Evolutionary conservation across 2,329 filamentous ascomycete species (phyloP).

Genomic region (Trichoderma sp.): DNA sequence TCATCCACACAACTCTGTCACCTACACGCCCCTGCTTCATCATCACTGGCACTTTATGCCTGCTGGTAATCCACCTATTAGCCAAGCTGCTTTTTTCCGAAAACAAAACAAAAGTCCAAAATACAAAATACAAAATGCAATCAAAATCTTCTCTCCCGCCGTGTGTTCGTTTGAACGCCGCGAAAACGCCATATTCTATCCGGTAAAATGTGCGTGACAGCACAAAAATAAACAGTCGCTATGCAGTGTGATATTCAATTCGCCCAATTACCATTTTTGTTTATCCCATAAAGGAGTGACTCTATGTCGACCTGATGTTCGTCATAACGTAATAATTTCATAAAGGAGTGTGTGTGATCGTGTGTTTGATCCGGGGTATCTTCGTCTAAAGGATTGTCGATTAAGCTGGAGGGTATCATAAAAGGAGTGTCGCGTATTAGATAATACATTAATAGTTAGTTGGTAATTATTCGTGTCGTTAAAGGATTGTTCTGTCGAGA

Average conservation of each 20-base stretch:
- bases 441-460: constrained; percentile 36
- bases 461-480: constrained; percentile 24
- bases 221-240: constrained; percentile 51
- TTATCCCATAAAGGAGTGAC: constrained; percentile 45
- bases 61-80: neutral
- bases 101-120: neutral
- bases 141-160: constrained; percentile 21
- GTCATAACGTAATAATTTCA: constrained; percentile 26
- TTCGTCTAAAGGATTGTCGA: constrained; percentile 37
- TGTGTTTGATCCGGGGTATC: constrained; percentile 34
- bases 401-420: constrained; percentile 33
- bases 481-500: constrained; percentile 37
- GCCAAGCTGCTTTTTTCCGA: neutral
- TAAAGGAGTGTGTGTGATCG: constrained; percentile 41
- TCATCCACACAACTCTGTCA: neutral
- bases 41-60: constrained; percentile 21
- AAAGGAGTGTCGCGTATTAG: constrained; percentile 39
- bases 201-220: constrained; percentile 22
- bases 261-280: constrained; percentile 38
- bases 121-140: neutral
- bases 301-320: constrained; percentile 43
- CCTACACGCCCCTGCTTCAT: neutral
- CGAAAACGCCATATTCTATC: constrained; percentile 24
- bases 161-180: constrained; percentile 23
- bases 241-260: constrained; percentile 53